Conservation (phyloP, 108 stramenopile genomes). For the Nitzschia inconspicua region DNA sequence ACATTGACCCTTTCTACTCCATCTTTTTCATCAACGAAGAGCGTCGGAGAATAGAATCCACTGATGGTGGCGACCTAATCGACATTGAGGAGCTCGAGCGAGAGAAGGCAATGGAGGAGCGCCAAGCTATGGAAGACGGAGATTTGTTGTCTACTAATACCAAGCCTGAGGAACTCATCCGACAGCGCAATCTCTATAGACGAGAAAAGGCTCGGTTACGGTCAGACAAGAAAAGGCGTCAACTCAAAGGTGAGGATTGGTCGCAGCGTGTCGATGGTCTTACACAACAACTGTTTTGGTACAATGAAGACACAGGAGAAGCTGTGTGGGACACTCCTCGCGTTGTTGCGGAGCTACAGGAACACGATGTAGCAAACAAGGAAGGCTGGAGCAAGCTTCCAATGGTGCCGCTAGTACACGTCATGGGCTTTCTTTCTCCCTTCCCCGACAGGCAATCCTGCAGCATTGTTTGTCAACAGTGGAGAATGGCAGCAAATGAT, state of each 20-base stretch:
- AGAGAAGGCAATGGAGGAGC: conserved; percentile 66
- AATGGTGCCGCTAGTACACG: conserved; percentile 45
- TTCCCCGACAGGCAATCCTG: conserved; percentile 62
- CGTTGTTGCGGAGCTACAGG: conserved; percentile 65
- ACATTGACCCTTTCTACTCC: conserved; percentile 79
- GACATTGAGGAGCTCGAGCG: conserved; percentile 73
- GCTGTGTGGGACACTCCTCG: conserved; percentile 72
- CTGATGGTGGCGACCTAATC: conserved; percentile 49
- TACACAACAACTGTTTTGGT: conserved; percentile 62
- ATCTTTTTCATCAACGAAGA: conserved; percentile 59
- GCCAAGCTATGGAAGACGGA: conserved; percentile 65
- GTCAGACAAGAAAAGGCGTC: conserved; percentile 65
- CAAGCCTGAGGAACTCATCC: conserved; percentile 59
- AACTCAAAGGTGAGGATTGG: conserved; percentile 82
- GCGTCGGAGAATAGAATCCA: conserved; percentile 39
- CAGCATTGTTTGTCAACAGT: conserved; percentile 55
- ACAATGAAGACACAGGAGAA: conserved; percentile 88
- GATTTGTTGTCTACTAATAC: conserved; percentile 78
- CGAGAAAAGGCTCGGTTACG: conserved; percentile 72
- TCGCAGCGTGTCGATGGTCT: conserved; percentile 42
- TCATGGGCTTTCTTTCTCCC: conserved; percentile 69
- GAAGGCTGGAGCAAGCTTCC: conserved; percentile 64
- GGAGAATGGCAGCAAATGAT: conserved; percentile 64
- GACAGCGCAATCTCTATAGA: conserved; percentile 71
- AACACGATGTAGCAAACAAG: conserved; percentile 37